Evolutionary conservation across 495 filamentous ascomycete genomes (phyloP), one percentile per base, ranked within the genome.

Genomic region (Pyronema domesticum): DNA sequence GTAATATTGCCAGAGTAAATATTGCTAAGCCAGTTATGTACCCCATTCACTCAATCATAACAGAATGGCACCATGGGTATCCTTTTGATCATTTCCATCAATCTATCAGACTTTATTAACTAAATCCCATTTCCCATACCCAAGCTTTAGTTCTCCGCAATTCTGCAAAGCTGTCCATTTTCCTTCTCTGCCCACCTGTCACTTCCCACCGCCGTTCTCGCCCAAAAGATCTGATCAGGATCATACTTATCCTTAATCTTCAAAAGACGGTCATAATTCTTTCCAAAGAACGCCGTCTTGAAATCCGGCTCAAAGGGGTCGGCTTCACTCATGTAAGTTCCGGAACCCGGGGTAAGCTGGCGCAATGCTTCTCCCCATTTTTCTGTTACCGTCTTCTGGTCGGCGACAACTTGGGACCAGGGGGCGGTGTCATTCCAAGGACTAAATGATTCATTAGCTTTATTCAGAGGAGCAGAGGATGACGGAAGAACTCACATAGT

Each of bases 281-380:
- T 15, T n/a, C 51, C 48, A 53, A 74, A 84, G 65, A 80, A 85
- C 0, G 75, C 72, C 59, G 73, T 68, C 47, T 80, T 74, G 67
- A 77, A 84, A 47, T 79, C 62, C 0, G 80, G 79, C 63, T 83
- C 79, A 48, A 73, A 67, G 13, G 76, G 65, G 60, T 82, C 76
- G 18, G 64, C 72, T 64, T 79, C 74, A 44, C 71, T 75, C 0
- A 69, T 18, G 34, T 77, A 77, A 0, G 65, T 70, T 0, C 73
- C 74, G 0, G 68, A 66, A 0, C 66, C 69, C 0, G 69, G 70
- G 1, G 68, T 68, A 57, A 71, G 66, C 67, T 40, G 58, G 6
- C 57, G 58, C 56, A 61, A 33, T 3, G 48, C 48, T 6, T 9
- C 48, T 1, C 48, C 48, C 23, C 48, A 47, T 17, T 14, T 47